Evolutionary conservation across 495 filamentous ascomycete genomes (phyloP).

Genomic region (Penicillium dipodomyicola): DNA sequence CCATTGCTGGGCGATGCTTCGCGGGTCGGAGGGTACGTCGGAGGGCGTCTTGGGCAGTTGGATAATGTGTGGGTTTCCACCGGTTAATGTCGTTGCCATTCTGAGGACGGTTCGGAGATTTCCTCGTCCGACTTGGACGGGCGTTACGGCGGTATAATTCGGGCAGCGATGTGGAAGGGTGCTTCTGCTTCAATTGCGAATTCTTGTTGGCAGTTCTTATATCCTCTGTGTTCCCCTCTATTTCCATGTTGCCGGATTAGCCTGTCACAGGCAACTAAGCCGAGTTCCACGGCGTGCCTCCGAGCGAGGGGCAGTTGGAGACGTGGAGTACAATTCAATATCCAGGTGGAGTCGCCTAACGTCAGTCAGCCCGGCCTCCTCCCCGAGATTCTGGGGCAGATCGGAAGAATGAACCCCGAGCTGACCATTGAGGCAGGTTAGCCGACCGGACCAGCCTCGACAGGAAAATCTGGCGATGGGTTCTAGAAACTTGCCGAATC

Average conservation of each 20-base stretch:
- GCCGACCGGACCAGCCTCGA: constrained; percentile 12
- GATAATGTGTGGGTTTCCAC: constrained; percentile 33
- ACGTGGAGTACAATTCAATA: constrained; percentile 8
- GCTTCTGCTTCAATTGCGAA: neutral
- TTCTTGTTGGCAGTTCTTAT: neutral
- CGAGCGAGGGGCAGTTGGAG: constrained; percentile 9
- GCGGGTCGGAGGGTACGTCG: constrained; percentile 21
- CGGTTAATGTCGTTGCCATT: constrained; percentile 29
- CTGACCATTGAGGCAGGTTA: constrained; percentile 9
- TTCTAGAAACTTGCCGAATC: constrained; percentile 3
- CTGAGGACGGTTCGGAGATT: neutral
- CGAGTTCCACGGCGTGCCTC: constrained; percentile 7
- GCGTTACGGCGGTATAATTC: neutral
- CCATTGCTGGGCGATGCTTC: constrained; percentile 38
- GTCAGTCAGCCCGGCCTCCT: constrained; percentile 14
- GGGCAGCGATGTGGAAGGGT: neutral
- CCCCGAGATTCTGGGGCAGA: constrained; percentile 9
- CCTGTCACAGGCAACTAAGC: neutral
- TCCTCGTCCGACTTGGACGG: neutral
- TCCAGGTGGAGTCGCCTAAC: neutral
- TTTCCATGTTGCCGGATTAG: constrained; percentile 9
- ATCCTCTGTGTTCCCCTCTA: neutral
- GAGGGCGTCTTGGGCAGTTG: constrained; percentile 31
- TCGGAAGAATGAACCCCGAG: constrained; percentile 9
- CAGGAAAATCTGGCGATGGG: constrained; percentile 8